Conservation (phyloP, 305 asterid species). For the Fraxinus greggii region DNA sequence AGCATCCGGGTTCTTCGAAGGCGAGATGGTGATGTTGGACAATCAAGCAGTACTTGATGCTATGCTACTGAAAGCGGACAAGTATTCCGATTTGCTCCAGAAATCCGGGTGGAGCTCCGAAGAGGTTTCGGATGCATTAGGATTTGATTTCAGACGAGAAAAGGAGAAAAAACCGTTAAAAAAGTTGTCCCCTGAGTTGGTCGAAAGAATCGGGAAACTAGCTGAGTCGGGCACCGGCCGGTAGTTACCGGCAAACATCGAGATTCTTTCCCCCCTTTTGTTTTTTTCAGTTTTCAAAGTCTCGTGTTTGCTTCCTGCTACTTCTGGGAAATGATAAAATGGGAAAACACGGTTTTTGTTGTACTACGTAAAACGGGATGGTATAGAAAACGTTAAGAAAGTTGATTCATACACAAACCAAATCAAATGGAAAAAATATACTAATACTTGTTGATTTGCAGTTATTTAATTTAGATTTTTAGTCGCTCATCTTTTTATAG, state of each 20-base stretch:
- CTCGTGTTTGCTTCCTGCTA: slow-evolving; percentile 49
- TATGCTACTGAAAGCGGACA: slow-evolving; percentile 76
- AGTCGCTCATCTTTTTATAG: background rate
- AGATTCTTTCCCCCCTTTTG: slow-evolving; percentile 34
- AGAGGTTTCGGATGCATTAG: slow-evolving; percentile 83
- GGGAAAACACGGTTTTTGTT: slow-evolving; percentile 22
- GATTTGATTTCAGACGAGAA: slow-evolving; percentile 72
- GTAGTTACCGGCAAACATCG: slow-evolving; percentile 44
- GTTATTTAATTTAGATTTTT: background rate
- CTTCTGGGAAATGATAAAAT: slow-evolving; percentile 28
- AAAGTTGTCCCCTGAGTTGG: slow-evolving; percentile 70
- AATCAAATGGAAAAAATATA: background rate
- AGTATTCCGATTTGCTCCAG: slow-evolving; percentile 76
- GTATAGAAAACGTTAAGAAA: background rate
- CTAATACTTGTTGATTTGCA: background rate
- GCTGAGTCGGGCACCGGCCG: slow-evolving; percentile 68
- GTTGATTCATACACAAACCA: background rate
- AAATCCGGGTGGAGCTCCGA: slow-evolving; percentile 97
- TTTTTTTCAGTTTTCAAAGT: slow-evolving; percentile 38
- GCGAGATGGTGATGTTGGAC: slow-evolving; percentile 82
- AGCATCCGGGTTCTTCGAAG: slow-evolving; percentile 78
- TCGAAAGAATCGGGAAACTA: slow-evolving; percentile 66
- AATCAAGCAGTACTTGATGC: slow-evolving; percentile 84
- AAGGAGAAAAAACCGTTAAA: slow-evolving; percentile 62
- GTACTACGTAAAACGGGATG: background rate